These are phyloP conservation scores for Epichloe gansuensis DNA, from an alignment of 2,329 filamentous ascomycete species.

Conservation along the genomic window DNA sequence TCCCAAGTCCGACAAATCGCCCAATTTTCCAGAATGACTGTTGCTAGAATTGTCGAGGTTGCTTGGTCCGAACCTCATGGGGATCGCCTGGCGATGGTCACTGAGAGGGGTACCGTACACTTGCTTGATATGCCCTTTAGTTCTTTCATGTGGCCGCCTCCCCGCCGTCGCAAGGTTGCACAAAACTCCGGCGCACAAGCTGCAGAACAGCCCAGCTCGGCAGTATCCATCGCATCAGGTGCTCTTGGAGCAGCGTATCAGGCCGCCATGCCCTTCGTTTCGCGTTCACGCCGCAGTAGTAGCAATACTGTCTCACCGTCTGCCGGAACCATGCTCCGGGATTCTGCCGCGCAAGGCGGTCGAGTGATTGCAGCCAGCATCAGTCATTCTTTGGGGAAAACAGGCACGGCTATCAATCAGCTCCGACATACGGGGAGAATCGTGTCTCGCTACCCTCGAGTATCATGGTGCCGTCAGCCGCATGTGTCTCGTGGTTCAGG, in stretches of 20 bases:
- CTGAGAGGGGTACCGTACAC: conserved; percentile 90
- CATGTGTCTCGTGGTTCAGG: conserved; percentile 54
- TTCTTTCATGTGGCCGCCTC: conserved; percentile 80
- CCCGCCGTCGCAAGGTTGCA: conserved; percentile 36
- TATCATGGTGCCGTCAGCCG: conserved; percentile 38
- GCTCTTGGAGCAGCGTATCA: conserved; percentile 59
- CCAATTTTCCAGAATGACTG: conserved; percentile 82
- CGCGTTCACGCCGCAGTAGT: conserved; percentile 40
- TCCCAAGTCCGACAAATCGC: conserved; percentile 70
- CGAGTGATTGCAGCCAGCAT: conserved; percentile 63
- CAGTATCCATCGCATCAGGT: conserved; percentile 58
- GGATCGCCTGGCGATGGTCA: conserved; percentile 77
- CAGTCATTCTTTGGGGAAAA: conserved; percentile 61
- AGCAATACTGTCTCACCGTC: conserved; percentile 19
- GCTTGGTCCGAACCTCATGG: conserved; percentile 74
- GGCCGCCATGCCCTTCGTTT: conserved; percentile 49
- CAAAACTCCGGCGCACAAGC: conserved; percentile 34
- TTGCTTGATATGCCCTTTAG: conserved; percentile 75
- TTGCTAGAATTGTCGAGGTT: conserved; percentile 81
- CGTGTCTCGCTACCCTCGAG: conserved; percentile 55
- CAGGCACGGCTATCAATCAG: conserved; percentile 56
- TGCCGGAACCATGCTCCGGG: conserved; percentile 35
- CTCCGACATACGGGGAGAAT: conserved; percentile 64
- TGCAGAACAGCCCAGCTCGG: conserved; percentile 38
- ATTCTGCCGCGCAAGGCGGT: conserved; percentile 56